Evolutionary conservation across 306 rosid species (phyloP).

Genomic region (Lagenaria siceraria): DNA sequence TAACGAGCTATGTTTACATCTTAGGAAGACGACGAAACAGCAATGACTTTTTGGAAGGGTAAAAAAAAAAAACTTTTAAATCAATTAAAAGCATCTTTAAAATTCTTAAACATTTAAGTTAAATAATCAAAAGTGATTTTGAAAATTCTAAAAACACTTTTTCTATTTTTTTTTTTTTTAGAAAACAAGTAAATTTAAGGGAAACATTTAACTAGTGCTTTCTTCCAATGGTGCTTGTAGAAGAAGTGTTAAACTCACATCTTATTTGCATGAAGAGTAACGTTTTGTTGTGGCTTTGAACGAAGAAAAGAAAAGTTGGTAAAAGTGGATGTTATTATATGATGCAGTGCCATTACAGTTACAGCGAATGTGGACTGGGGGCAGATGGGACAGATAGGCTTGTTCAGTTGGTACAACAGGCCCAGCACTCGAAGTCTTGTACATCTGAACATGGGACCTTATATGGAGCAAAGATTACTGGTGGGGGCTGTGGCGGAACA

Average conservation of each 20-base stretch:
- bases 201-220: no score
- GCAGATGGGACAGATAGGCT: slow-evolving; percentile 90
- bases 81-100: no score
- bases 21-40: background rate
- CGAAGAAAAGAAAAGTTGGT: background rate
- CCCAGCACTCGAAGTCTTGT: slow-evolving; percentile 50
- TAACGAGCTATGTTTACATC: no score
- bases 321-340: background rate
- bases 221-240: background rate
- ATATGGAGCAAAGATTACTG: slow-evolving; percentile 83
- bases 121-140: no score
- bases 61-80: no score
- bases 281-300: background rate
- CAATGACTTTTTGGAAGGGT: no score
- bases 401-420: slow-evolving; percentile 67
- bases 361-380: slow-evolving; percentile 78
- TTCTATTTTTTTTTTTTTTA: no score
- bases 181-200: no score
- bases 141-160: no score
- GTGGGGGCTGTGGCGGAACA: slow-evolving; percentile 96
- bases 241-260: no score
- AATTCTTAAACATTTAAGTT: no score
- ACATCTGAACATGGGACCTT: slow-evolving; percentile 51
- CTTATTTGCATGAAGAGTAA: background rate
- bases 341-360: slow-evolving; percentile 85